Base-by-base conservation (phyloP, 352 stramenopile species). In the Discostella stelligera region DNA sequence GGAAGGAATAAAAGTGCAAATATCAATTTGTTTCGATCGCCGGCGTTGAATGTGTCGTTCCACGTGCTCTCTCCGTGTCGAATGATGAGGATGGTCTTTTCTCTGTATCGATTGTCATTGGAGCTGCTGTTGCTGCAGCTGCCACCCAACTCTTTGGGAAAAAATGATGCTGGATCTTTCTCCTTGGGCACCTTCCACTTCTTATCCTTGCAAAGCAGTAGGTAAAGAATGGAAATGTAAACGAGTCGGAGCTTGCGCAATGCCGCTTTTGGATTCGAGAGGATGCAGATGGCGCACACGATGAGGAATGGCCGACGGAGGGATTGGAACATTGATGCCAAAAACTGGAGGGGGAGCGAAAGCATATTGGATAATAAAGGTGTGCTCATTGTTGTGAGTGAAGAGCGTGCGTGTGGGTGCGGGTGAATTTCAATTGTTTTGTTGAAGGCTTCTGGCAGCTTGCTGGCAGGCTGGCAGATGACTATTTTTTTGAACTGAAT, bases 31-130 rank as follows among this genome's bases (percentile, higher is more conserved):
- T 72, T 84, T 60, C 89, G 69, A 54, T 85, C 78, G 46, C 87
- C 86, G 46, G 89, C 82, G 64, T 94, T 93, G 79, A 94, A 94
- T 13, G 89, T 94, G 63, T 94, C 85, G 30, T 86, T 83, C 74
- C 79, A 83, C 11, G 74, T 86, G 1, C 55, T 77, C 68, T 83
- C 89, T 27, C 86, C 86, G 27, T 94, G 89, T n/a, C 89, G 81
- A 30, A 94, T 84, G 49, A 94, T 85, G 44, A 92, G 88, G 23
- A 94, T 66, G 9, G 80, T 94, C 60, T 92, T 94, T 11, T 78
- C 70, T 74, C 86, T 80, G 60, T 91, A 72, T 8, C 62, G 54
- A 21, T 53, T 23, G n/a, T 37, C 55, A 30, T 20, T 50, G 53
- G 30, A 16, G 41, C 58, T 32, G 5, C 27, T 32, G 27, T 5